phyloP scores from a whole-genome alignment of 208 protist species.

The Leishmania braziliensis region DNA sequence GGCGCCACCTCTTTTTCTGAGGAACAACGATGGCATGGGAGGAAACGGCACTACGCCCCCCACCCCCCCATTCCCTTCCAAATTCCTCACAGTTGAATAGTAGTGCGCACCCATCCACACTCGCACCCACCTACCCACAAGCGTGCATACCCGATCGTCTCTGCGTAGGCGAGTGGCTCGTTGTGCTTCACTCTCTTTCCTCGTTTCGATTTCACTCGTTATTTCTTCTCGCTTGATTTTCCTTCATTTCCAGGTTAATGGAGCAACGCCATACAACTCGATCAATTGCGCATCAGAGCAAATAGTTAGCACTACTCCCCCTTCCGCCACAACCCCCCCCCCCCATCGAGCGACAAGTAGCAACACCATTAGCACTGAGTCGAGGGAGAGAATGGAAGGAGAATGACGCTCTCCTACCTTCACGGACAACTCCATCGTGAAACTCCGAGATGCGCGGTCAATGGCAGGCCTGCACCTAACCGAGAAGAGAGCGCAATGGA shows the following conservation, averaged over 20 bases:
- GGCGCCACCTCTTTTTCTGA: neutral
- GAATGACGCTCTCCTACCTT: neutral
- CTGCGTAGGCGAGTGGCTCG: neutral
- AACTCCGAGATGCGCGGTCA: neutral
- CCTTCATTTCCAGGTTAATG: neutral
- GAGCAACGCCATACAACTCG: neutral
- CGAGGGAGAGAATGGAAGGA: neutral
- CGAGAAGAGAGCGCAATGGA: neutral
- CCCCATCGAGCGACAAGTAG: neutral
- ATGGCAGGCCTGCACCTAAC: neutral
- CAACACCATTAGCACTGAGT: neutral
- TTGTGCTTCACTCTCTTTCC: neutral
- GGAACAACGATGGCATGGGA: neutral
- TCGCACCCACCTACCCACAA: neutral
- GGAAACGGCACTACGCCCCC: neutral
- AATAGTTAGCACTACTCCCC: neutral
- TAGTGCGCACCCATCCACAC: neutral
- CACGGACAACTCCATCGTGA: neutral
- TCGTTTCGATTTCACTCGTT: conserved; percentile 6
- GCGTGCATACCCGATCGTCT: neutral
- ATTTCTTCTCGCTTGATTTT: conserved; percentile 21
- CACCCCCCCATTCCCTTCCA: neutral
- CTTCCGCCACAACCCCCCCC: neutral
- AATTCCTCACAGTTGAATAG: neutral
- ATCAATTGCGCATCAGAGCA: neutral